A percentile compares a stretch with the other conserved stretches of the same genome.
Evolutionary conservation across 441 rosid species (phyloP).

Genomic region (Corymbia citriodora): DNA sequence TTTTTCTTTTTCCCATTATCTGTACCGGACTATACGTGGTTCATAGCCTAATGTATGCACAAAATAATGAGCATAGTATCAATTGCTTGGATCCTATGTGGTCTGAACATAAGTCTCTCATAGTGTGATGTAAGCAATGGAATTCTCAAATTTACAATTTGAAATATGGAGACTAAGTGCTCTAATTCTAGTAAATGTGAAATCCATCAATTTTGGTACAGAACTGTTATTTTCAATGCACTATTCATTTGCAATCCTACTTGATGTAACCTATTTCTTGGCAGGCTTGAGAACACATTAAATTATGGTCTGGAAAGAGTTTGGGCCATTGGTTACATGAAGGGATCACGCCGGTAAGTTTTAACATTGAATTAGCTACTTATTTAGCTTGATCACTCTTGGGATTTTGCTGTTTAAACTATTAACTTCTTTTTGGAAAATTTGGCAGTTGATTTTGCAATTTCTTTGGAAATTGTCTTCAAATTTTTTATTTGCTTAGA

Average conservation of each 20-base stretch:
- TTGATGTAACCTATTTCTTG: background rate
- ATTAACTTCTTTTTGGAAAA: background rate
- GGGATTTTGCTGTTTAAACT: background rate
- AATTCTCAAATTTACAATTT: background rate
- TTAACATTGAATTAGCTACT: background rate
- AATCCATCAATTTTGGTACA: background rate
- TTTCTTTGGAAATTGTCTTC: background rate
- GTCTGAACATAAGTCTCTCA: background rate
- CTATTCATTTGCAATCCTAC: background rate
- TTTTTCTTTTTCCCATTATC: background rate
- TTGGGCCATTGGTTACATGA: slow-evolving; percentile 78
- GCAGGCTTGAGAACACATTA: slow-evolving; percentile 89
- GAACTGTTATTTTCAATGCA: background rate
- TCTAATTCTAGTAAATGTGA: background rate
- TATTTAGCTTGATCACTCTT: background rate
- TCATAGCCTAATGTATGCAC: background rate
- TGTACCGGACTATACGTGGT: background rate
- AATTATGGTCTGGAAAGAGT: slow-evolving; percentile 91
- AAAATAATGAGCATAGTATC: background rate
- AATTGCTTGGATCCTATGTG: background rate
- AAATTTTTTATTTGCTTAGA: background rate
- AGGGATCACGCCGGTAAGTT: slow-evolving; percentile 71
- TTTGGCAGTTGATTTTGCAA: background rate
- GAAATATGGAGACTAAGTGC: background rate
- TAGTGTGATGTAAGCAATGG: background rate